Percentiles rank a stretch among this genome's conserved stretches.
These are phyloP conservation scores for Tetrahymena thermophila DNA, from an alignment of 73 alveolate species.

Conservation along the genomic window DNA sequence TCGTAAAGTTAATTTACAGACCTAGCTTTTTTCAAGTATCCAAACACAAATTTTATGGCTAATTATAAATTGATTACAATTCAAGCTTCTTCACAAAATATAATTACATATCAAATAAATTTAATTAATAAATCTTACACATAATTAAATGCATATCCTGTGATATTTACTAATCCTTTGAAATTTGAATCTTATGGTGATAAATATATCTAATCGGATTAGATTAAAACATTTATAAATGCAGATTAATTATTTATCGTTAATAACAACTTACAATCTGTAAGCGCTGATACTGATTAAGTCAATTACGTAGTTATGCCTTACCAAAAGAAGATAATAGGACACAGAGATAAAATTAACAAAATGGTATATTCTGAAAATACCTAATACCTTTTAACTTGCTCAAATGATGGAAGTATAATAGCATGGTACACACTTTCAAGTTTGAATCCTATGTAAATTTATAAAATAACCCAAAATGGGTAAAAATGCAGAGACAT, in stretches of 20 bases:
- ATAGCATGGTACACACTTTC: not conserved
- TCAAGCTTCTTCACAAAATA: not conserved
- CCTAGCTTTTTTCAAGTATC: not conserved
- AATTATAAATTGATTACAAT: not conserved
- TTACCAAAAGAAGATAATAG: not conserved
- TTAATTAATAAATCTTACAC: not conserved
- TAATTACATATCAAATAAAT: not conserved
- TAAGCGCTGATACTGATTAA: not conserved
- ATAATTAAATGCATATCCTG: not conserved
- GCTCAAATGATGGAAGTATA: not conserved
- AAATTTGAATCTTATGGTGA: not conserved
- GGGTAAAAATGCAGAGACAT: not conserved
- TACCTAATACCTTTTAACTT: not conserved
- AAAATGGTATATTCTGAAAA: not conserved
- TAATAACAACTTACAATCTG: not conserved
- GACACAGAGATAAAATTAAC: not conserved
- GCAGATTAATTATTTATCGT: not conserved
- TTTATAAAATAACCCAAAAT: not conserved
- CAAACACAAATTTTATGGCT: not conserved
- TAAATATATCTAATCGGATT: not conserved
- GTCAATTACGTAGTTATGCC: not conserved
- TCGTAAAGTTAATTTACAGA: not conserved
- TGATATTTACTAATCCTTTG: not conserved
- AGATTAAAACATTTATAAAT: not conserved
- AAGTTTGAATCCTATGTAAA: not conserved